Conservation (phyloP, 805 yeast genomes). For the Maudiozyma pseudohumilis region DNA sequence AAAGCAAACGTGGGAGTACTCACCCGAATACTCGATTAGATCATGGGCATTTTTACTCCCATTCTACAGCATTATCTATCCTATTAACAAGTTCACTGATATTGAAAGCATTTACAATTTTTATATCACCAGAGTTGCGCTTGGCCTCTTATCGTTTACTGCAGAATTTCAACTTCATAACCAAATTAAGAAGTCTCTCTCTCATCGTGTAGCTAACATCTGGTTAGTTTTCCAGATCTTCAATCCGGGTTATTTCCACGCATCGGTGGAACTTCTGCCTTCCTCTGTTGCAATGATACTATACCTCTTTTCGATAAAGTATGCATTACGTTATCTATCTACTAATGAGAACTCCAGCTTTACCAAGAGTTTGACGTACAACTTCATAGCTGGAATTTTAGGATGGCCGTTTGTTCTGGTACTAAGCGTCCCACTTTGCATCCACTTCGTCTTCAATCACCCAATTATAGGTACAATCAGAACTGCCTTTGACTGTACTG, state of each 20-base stretch:
- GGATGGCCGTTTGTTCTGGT: conserved; percentile 90
- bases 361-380: conserved; percentile 20
- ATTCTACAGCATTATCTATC: conserved; percentile 20
- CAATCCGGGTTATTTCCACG: conserved; percentile 81
- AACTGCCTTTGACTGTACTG: conserved; percentile 20
- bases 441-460: conserved; percentile 28
- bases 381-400: conserved; percentile 54
- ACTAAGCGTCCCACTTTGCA: conserved; percentile 50
- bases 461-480: conserved; percentile 20
- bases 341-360: conserved; percentile 16
- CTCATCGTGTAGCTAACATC: conserved; percentile 38
- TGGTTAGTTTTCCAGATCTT: conserved; percentile 53
- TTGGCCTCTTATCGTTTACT: conserved; percentile 20
- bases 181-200: conserved; percentile 18
- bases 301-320: conserved; percentile 26
- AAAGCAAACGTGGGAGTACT: conserved; percentile 93
- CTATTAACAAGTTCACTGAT: conserved; percentile 22
- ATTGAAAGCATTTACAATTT: conserved; percentile 19
- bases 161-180: conserved; percentile 37
- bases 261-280: conserved; percentile 78
- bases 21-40: conserved; percentile 79
- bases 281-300: conserved; percentile 62
- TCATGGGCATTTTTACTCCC: conserved; percentile 71
- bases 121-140: conserved; percentile 17
- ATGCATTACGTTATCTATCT: conserved; percentile 22